Conservation (phyloP, 2,329 filamentous ascomycete genomes). For the Exophiala sp. region DNA sequence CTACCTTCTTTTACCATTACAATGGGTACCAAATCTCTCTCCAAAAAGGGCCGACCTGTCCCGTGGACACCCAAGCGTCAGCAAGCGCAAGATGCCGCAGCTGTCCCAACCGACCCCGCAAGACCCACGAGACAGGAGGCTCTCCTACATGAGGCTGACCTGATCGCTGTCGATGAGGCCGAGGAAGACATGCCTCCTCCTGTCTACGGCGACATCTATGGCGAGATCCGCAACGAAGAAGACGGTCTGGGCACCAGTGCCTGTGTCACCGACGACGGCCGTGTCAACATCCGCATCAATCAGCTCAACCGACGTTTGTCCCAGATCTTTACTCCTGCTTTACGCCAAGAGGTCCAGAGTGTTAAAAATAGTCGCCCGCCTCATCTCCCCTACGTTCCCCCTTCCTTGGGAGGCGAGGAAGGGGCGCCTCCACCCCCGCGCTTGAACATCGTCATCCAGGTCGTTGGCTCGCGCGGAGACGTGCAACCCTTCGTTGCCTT, state of each 20-base stretch:
- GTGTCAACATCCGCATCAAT: slow-evolving; percentile 74
- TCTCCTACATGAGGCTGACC: slow-evolving; percentile 28
- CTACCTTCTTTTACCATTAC: slow-evolving; percentile 20
- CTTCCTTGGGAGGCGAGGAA: slow-evolving; percentile 62
- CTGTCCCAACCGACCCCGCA: slow-evolving; percentile 26
- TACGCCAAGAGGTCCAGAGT: slow-evolving; percentile 50
- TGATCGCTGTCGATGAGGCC: slow-evolving; percentile 13
- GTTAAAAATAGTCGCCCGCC: slow-evolving; percentile 13
- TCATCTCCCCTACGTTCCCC: slow-evolving; percentile 51
- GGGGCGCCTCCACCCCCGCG: slow-evolving; percentile 10
- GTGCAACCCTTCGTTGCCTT: slow-evolving; percentile 72
- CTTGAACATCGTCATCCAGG: slow-evolving; percentile 68
- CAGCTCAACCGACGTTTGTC: slow-evolving; percentile 64
- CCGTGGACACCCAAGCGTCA: slow-evolving; percentile 29
- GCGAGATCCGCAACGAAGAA: slow-evolving; percentile 59
- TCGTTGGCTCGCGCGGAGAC: slow-evolving; percentile 70
- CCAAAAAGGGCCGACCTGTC: slow-evolving; percentile 22
- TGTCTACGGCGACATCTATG: slow-evolving; percentile 45
- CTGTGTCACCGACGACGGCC: slow-evolving; percentile 66
- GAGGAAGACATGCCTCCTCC: slow-evolving; percentile 22
- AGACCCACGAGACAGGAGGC: slow-evolving; percentile 27
- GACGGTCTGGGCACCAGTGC: slow-evolving; percentile 61
- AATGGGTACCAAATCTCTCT: slow-evolving; percentile 25
- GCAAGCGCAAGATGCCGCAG: slow-evolving; percentile 32
- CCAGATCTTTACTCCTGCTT: slow-evolving; percentile 62